Base-by-base conservation (phyloP, 108 stramenopile genomes). In the Mayamaea pseudoterrestris region DNA sequence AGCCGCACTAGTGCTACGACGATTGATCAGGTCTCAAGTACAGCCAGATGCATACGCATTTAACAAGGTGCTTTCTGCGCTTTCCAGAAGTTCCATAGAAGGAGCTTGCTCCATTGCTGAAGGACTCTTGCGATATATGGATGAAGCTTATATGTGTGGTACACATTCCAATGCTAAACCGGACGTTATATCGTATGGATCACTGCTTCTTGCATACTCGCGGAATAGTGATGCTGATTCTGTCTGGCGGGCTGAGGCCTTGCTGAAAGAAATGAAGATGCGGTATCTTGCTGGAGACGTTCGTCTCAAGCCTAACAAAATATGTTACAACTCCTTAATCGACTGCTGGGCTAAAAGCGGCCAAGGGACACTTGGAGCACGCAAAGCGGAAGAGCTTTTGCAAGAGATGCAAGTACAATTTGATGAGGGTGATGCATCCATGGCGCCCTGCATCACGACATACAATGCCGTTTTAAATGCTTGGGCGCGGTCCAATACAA, bases 41-140 rank as follows among this genome's bases (percentile, higher is more conserved):
- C 39, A 76, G 46, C 76, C 81, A 8, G 73, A 83, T 47, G 64
- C 72, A 8, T 71, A 60, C 30, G 73, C 77, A 2, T 83, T 78
- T 54, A 83, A 76, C 37, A 53, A 78, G 26, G 73, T 74, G 1
- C 58, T 79, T 29, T 32, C 48, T 29, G 76, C 76, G 1, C 56
- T 73, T 29, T 69, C 81, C 41, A 69, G 59, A 43, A 61, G 55
- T 27, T 30, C 28, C 29, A 34, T 41, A 34, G 35, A 44, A 49
- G 60, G 55, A n/a, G 30, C 50, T 26, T 66, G 77, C n/a, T 26
- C 53, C 47, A 32, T 58, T 27, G 69, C 74, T n/a, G 77, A 79
- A 49, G 35, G 65, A 40, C 30, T 83, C 3, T 31, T 83, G 22
- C 27, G 47, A 1, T 70, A 73, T 41, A 74, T 74, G 76, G 61